Evolutionary conservation across 345 rosid genomes (phyloP).

Genomic region (Gynandropsis gynandra): DNA sequence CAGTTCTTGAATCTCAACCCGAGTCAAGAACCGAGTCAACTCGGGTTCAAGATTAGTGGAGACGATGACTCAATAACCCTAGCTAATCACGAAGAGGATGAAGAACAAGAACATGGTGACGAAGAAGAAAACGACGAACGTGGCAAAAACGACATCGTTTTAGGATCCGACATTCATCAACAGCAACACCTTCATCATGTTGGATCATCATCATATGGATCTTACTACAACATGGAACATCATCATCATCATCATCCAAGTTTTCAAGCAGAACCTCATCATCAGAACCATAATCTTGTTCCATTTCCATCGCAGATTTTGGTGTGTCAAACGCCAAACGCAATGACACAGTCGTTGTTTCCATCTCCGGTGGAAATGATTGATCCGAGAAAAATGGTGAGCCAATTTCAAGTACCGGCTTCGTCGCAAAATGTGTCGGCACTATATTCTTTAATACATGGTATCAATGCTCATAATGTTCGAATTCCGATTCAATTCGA

Average conservation of each 20-base stretch:
- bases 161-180: neutral
- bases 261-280: slow-evolving; percentile 14
- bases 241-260: slow-evolving; percentile 18
- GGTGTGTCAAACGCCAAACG: slow-evolving; percentile 33
- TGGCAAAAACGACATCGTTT: slow-evolving; percentile 18
- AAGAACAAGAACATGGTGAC: slow-evolving; percentile 19
- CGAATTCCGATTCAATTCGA: slow-evolving; percentile 17
- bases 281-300: slow-evolving; percentile 32
- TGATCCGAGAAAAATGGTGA: slow-evolving; percentile 37
- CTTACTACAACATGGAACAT: slow-evolving; percentile 35
- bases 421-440: slow-evolving; percentile 23
- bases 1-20: slow-evolving; percentile 21
- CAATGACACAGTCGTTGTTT: slow-evolving; percentile 36
- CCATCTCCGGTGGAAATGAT: slow-evolving; percentile 31
- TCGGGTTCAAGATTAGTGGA: slow-evolving; percentile 32
- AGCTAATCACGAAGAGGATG: slow-evolving; percentile 32
- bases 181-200: slow-evolving; percentile 4
- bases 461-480: slow-evolving; percentile 14
- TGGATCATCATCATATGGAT: slow-evolving; percentile 20
- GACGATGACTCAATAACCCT: slow-evolving; percentile 24
- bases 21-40: slow-evolving; percentile 34
- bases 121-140: slow-evolving; percentile 30
- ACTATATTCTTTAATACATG: slow-evolving; percentile 28
- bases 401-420: slow-evolving; percentile 47
- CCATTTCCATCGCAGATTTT: slow-evolving; percentile 51